Percentiles rank a stretch among this genome's conserved stretches.
These are phyloP conservation scores for Boletus bicolor DNA, from an alignment of 768 basidiomycete genomes.

Conservation along the genomic window DNA sequence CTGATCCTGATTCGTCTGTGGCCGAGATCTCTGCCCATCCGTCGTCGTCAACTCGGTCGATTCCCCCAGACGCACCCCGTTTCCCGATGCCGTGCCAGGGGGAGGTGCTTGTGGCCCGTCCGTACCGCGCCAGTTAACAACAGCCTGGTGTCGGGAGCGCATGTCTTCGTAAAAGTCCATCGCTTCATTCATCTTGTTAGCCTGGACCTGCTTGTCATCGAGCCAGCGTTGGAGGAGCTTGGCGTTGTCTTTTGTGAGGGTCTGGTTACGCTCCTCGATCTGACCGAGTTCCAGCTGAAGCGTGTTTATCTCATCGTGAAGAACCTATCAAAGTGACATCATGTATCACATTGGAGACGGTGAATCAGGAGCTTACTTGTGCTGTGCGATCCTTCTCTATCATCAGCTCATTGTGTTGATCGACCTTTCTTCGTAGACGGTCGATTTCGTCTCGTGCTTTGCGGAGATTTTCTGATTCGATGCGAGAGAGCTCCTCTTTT, in stretches of 20 bases:
- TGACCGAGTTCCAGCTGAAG: constrained; percentile 88
- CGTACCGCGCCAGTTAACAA: constrained; percentile 53
- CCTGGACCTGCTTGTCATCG: constrained; percentile 90
- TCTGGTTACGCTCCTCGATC: constrained; percentile 82
- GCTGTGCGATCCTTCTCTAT: constrained; percentile 84
- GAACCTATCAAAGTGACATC: constrained; percentile 51
- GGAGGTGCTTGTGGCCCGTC: constrained; percentile 33
- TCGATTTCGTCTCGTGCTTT: constrained; percentile 75
- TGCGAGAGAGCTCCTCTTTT: constrained; percentile 82
- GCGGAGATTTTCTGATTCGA: constrained; percentile 77
- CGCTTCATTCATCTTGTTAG: constrained; percentile 92
- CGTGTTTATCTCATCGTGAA: constrained; percentile 94
- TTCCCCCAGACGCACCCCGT: constrained; percentile 44
- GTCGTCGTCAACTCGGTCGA: constrained; percentile 39
- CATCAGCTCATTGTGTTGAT: constrained; percentile 83
- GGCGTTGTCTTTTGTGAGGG: constrained; percentile 89
- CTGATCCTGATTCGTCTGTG: constrained; percentile 70
- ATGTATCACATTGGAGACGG: background rate
- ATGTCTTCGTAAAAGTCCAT: constrained; percentile 88
- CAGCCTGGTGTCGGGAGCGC: constrained; percentile 68
- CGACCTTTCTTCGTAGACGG: constrained; percentile 68
- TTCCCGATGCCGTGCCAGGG: constrained; percentile 39
- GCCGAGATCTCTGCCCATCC: constrained; percentile 73
- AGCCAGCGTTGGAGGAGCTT: constrained; percentile 95
- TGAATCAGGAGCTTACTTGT: constrained; percentile 52